These are phyloP conservation scores for Globisporangium abappressorium DNA, from an alignment of 352 stramenopile genomes.

Conservation along the genomic window DNA sequence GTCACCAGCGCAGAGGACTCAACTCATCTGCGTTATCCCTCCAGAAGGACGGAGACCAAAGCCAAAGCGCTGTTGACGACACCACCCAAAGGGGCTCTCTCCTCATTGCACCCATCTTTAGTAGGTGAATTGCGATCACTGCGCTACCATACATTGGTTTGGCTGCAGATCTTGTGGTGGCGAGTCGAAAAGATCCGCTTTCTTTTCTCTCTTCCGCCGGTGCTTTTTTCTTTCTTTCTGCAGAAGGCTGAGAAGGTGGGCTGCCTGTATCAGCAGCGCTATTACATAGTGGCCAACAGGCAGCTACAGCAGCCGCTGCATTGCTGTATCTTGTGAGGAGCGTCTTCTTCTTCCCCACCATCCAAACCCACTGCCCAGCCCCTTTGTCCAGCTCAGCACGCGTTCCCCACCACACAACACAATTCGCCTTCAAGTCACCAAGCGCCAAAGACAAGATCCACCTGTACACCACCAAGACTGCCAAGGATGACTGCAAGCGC, in stretches of 20 bases:
- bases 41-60: not conserved
- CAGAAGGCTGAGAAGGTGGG: not conserved
- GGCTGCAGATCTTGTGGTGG: not conserved
- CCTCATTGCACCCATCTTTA: not conserved
- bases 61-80: not conserved
- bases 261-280: not conserved
- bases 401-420: not conserved
- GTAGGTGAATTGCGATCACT: not conserved
- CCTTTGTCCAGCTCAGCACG: not conserved
- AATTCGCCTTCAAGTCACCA: not conserved
- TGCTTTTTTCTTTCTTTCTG: not conserved
- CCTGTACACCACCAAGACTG: not conserved
- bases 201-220: not conserved
- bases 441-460: not conserved
- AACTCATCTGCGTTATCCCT: too few species aligned
- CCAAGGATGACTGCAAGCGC: not conserved
- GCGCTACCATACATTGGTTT: not conserved
- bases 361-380: not conserved
- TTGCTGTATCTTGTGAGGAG: not conserved
- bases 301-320: not conserved
- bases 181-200: not conserved
- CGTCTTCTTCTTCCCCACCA: not conserved
- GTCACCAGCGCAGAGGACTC: not conserved
- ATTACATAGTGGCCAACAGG: not conserved
- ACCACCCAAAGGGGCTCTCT: not conserved